These are phyloP conservation scores for Primulina huaijiensis DNA, from an alignment of 257 asterid species.

Conservation along the genomic window DNA sequence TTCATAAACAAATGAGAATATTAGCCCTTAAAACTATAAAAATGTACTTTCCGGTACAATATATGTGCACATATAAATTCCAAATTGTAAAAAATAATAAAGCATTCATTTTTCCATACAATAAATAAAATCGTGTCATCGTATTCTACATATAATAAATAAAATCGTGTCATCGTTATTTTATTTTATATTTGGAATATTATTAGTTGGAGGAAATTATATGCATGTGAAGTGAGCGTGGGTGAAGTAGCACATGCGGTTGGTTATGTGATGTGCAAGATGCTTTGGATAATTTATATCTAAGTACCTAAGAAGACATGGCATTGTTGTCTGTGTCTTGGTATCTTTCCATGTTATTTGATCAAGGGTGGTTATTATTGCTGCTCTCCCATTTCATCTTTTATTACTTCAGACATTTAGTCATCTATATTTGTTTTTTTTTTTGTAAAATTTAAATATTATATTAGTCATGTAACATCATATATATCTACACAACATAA, in stretches of 20 bases:
- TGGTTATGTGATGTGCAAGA: conserved; percentile 38
- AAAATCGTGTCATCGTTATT: not conserved
- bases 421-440: too few relatives aligned
- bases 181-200: not conserved
- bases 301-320: conserved; percentile 31
- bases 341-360: conserved; percentile 95
- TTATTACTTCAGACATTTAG: not conserved
- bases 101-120: too few relatives aligned
- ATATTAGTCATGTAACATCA: too few relatives aligned
- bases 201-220: conserved; percentile 9
- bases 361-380: conserved; percentile 48
- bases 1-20: not conserved
- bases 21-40: not conserved
- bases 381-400: conserved; percentile 32
- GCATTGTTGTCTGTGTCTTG: conserved; percentile 58
- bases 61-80: conserved; percentile 43
- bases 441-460: too few relatives aligned
- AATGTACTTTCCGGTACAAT: conserved; percentile 81
- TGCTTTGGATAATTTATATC: conserved; percentile 43
- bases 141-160: too few relatives aligned
- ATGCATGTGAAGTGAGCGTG: conserved; percentile 64
- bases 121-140: not conserved
- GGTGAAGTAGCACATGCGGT: conserved; percentile 60
- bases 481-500: too few relatives aligned
- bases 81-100: not conserved